phyloP scores from a whole-genome alignment of 148 eudicot genomes.

The Fagopyrum homotropicum region DNA sequence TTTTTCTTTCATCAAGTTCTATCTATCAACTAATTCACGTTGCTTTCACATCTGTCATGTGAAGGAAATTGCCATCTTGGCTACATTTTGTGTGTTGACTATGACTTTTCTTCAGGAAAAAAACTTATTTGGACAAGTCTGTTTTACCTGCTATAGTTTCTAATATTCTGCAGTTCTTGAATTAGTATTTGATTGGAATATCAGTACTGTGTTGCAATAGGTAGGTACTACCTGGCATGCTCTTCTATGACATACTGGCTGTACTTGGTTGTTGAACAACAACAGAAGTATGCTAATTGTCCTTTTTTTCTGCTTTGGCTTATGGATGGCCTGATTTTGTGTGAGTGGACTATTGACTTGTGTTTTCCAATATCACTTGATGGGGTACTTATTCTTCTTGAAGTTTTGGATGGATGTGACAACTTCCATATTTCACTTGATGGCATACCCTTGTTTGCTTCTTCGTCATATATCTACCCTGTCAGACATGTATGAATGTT shows the following conservation, averaged over 20 bases:
- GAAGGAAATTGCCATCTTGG: background rate
- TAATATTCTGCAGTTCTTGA: background rate
- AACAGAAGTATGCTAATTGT: too few species aligned
- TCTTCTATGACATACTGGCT: background rate
- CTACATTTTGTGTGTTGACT: background rate
- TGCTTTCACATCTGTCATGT: background rate
- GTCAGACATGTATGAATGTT: background rate
- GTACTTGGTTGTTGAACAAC: too few species aligned
- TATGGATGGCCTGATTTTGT: too few species aligned
- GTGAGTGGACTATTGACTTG: background rate
- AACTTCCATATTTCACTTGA: background rate
- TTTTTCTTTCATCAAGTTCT: background rate
- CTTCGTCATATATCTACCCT: background rate
- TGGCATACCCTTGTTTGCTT: background rate
- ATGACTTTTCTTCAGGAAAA: background rate
- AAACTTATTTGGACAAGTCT: background rate
- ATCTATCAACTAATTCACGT: background rate
- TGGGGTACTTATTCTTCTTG: background rate
- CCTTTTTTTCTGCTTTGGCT: too few species aligned
- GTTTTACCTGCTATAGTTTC: background rate
- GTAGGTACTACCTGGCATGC: background rate
- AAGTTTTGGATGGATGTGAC: background rate
- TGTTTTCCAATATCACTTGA: background rate
- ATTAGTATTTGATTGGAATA: background rate
- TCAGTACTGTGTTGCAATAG: background rate